Evolutionary conservation across 2,329 filamentous ascomycete species (phyloP), one percentile per base, ranked within the genome.

Genomic region (Botrytis porri): DNA sequence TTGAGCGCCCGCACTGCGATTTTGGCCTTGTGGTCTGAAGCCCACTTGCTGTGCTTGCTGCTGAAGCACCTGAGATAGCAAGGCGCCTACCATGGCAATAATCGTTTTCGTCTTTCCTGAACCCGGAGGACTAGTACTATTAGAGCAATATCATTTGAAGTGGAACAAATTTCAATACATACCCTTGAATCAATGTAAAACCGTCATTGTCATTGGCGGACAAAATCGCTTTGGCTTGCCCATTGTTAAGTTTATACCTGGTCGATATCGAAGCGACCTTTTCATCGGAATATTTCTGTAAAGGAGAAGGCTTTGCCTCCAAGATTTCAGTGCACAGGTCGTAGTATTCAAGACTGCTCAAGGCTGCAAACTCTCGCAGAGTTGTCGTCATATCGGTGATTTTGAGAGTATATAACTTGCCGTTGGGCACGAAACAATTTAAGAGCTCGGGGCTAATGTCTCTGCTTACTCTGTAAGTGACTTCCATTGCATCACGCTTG

Each of bases 41-140:
- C 73, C 74, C 41, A 63, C 60, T 37, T 76, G 75, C 14, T 77
- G 73, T 16, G 72, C 71, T 73, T 77, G 76, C 77, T 81, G 82
- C 74, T 82, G 77, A 25, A 81, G 74, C 84, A 84, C 77, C 51
- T 75, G 87, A 9, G 90, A 92, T 62, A 97, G 82, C 25, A 99
- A 85, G 54, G 94, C 93, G 51, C 96, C 96, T 37, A 98, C 95
- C 86, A 99, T 97, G 45, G 95, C 96, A 72, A 97, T 89, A 74
- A 99, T 99, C 0, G 96, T 99, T 82, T 99, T 99, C 0, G 96
- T 99, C 84, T 99, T 99, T 80, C 95, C 96, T 6, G 96, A 98
- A 82, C 96, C 96, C 1, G 96, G 96, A 69, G 96, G 96, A 72
- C 93, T 91, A 72, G 22, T 60, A 54, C 65, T 32, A 37, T 73